Evolutionary conservation across 306 rosid genomes (phyloP).

Genomic region (Cucurbita moschata): DNA sequence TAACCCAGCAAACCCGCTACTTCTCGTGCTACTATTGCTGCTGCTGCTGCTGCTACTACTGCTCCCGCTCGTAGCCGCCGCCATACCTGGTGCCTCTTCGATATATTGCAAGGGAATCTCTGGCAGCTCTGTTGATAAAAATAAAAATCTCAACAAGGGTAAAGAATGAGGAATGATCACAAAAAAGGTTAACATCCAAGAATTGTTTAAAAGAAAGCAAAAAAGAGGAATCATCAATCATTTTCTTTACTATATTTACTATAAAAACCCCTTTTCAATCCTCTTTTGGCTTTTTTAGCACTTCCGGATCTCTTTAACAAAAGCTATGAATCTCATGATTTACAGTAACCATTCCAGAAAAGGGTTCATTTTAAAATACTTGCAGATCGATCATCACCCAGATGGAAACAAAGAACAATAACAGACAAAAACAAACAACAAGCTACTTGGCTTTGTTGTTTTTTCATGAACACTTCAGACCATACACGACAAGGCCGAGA

Average conservation of each 20-base stretch:
- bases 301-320: neutral
- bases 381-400: neutral
- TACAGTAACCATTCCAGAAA: constrained; percentile 4
- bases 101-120: constrained; percentile 26
- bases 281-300: neutral
- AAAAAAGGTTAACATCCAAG: neutral
- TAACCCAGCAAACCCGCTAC: constrained; percentile 62
- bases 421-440: constrained; percentile 52
- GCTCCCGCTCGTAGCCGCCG: constrained; percentile 25
- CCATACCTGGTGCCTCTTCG: constrained; percentile 33
- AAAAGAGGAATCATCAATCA: neutral
- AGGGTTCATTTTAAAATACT: neutral
- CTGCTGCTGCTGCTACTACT: constrained; percentile 35
- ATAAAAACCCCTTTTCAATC: neutral
- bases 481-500: constrained; percentile 29
- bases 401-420: constrained; percentile 26
- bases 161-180: constrained; percentile 5
- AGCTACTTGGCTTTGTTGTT: neutral
- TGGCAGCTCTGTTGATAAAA: constrained; percentile 19
- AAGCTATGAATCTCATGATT: neutral
- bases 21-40: constrained; percentile 34
- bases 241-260: neutral
- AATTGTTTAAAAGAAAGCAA: neutral
- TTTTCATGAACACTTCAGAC: constrained; percentile 11
- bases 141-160: neutral